These are phyloP conservation scores for Fusarium marasasianum DNA, from an alignment of 2,329 filamentous ascomycete species.

Conservation along the genomic window DNA sequence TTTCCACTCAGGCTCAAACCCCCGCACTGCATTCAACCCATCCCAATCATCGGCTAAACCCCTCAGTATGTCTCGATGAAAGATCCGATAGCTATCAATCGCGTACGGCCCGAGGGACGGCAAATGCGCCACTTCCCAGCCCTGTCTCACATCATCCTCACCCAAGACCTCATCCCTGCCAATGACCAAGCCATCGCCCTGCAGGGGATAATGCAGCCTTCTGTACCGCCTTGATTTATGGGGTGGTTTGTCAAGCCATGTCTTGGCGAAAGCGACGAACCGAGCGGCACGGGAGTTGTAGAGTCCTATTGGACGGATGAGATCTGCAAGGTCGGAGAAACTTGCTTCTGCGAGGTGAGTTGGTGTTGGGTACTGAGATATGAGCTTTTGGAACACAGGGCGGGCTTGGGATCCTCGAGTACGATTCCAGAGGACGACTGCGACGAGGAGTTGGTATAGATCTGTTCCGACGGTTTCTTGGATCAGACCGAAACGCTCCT, in stretches of 20 bases:
- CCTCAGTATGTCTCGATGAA: slow-evolving; percentile 19
- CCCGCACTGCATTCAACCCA: not conserved
- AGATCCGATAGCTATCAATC: slow-evolving; percentile 29
- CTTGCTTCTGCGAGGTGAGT: not conserved
- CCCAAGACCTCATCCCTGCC: slow-evolving; percentile 15
- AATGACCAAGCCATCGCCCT: not conserved
- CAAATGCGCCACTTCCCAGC: slow-evolving; percentile 27
- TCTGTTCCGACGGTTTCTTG: slow-evolving; percentile 21
- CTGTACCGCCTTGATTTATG: slow-evolving; percentile 7
- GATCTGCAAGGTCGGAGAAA: not conserved
- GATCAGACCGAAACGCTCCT: slow-evolving; percentile 10
- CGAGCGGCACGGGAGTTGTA: slow-evolving; percentile 26
- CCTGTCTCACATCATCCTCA: slow-evolving; percentile 11
- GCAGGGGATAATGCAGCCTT: slow-evolving; percentile 21
- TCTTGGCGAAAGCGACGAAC: slow-evolving; percentile 22
- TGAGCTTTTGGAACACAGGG: not conserved
- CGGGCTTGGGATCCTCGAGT: slow-evolving; percentile 24
- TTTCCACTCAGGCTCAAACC: slow-evolving; percentile 28
- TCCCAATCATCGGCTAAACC: slow-evolving; percentile 5
- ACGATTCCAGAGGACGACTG: slow-evolving; percentile 26
- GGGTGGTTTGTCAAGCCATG: slow-evolving; percentile 9
- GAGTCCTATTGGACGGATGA: slow-evolving; percentile 20
- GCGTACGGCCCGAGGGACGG: slow-evolving; percentile 29
- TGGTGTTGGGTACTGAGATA: not conserved
- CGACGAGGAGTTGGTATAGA: slow-evolving; percentile 16